Evolutionary conservation across 2,329 filamentous ascomycete genomes (phyloP).

Genomic region (Fusarium vanettenii): DNA sequence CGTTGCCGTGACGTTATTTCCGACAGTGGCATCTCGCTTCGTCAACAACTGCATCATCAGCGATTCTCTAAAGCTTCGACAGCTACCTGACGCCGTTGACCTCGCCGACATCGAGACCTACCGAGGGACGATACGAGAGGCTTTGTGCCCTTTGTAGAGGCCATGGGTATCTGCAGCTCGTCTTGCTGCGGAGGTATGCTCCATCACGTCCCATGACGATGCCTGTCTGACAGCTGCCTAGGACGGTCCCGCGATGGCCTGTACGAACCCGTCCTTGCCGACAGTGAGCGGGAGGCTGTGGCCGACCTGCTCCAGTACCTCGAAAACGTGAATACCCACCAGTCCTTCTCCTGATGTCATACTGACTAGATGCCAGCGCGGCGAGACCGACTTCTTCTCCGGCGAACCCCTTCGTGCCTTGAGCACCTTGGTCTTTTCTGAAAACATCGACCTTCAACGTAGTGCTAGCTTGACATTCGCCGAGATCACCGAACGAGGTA

Average conservation of each 20-base stretch:
- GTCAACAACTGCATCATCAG: conserved; percentile 32
- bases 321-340: conserved; percentile 80
- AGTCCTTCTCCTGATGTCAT: neutral
- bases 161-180: conserved; percentile 73
- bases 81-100: conserved; percentile 10
- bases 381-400: conserved; percentile 97
- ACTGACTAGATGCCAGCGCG: conserved; percentile 71
- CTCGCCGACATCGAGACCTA: conserved; percentile 19
- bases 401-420: conserved; percentile 93
- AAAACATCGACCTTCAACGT: conserved; percentile 97
- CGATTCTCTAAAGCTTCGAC: conserved; percentile 17
- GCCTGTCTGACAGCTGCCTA: conserved; percentile 47
- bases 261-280: conserved; percentile 89
- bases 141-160: conserved; percentile 37
- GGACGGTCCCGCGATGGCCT: conserved; percentile 83
- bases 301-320: conserved; percentile 95
- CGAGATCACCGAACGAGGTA: conserved; percentile 98
- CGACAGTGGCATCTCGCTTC: conserved; percentile 24
- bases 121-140: conserved; percentile 21
- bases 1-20: conserved; percentile 44
- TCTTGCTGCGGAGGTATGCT: conserved; percentile 65
- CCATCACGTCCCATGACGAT: conserved; percentile 10
- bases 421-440: conserved; percentile 96
- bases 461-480: conserved; percentile 98
- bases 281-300: conserved; percentile 96